Percentiles rank a stretch among this genome's conserved stretches.
These are phyloP conservation scores for Flaveria robusta DNA, from an alignment of 129 eudicot genomes.

Conservation along the genomic window DNA sequence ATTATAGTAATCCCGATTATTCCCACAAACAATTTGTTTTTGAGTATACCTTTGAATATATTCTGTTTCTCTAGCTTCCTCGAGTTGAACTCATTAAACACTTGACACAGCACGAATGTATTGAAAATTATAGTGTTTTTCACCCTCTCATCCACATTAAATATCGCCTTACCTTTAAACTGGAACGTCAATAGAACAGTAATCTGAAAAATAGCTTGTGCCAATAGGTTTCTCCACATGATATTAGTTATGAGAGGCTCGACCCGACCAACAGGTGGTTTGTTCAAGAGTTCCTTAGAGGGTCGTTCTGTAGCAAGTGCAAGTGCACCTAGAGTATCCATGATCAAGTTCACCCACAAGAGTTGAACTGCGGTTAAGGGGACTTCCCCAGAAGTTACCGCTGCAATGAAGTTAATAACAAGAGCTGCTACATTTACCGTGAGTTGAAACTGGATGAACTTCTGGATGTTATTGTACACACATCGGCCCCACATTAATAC, in stretches of 20 bases:
- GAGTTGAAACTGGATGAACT: constrained; percentile 83
- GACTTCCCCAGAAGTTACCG: constrained; percentile 71
- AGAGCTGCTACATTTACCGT: constrained; percentile 85
- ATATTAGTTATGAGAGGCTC: constrained; percentile 81
- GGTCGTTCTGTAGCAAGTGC: constrained; percentile 89
- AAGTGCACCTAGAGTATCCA: constrained; percentile 90
- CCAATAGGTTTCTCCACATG: constrained; percentile 87
- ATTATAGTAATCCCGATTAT: constrained; percentile 67
- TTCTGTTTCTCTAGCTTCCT: constrained; percentile 76
- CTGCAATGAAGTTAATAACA: constrained; percentile 79
- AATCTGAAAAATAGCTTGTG: constrained; percentile 73
- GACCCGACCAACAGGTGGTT: constrained; percentile 73
- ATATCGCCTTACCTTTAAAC: constrained; percentile 60
- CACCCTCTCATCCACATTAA: constrained; percentile 51
- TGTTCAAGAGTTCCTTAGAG: constrained; percentile 64
- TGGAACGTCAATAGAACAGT: constrained; percentile 58
- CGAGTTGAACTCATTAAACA: constrained; percentile 80
- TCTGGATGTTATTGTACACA: constrained; percentile 82
- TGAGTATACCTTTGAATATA: constrained; percentile 60
- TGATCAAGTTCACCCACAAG: constrained; percentile 82
- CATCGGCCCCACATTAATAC: constrained; percentile 88
- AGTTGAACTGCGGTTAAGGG: constrained; percentile 84
- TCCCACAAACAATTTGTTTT: constrained; percentile 67
- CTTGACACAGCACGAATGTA: constrained; percentile 82
- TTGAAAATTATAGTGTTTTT: constrained; percentile 76